phyloP scores from a whole-genome alignment of 345 rosid genomes.

The Boechera retrofracta region DNA sequence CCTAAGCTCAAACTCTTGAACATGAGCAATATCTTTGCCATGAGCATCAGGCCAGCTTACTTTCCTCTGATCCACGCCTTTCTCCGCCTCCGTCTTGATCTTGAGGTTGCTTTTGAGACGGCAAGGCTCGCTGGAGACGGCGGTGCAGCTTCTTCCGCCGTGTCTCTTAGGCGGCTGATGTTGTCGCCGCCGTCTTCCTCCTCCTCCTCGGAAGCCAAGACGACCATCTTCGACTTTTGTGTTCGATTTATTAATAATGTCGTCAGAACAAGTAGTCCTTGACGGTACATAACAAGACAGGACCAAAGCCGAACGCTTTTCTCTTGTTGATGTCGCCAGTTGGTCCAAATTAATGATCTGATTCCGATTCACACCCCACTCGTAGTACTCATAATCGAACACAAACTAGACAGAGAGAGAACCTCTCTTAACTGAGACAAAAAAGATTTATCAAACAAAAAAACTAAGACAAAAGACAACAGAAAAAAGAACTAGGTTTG shows the following conservation, averaged over 20 bases:
- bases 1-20: slow-evolving; percentile 77
- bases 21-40: slow-evolving; percentile 78
- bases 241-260: slow-evolving; percentile 31
- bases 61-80: slow-evolving; percentile 56
- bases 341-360: slow-evolving; percentile 35
- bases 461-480: neutral
- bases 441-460: too few relatives aligned
- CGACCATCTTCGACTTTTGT: slow-evolving; percentile 37
- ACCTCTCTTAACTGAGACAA: neutral
- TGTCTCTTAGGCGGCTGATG: slow-evolving; percentile 31
- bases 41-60: slow-evolving; percentile 84
- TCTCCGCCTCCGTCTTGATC: slow-evolving; percentile 45
- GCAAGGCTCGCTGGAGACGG: slow-evolving; percentile 45
- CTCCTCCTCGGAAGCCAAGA: slow-evolving; percentile 45
- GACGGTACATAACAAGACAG: slow-evolving; percentile 76
- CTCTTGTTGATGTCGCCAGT: slow-evolving; percentile 76
- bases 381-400: neutral
- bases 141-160: slow-evolving; percentile 33
- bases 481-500: neutral
- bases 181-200: slow-evolving; percentile 46
- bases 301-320: slow-evolving; percentile 68
- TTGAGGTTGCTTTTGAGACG: slow-evolving; percentile 68
- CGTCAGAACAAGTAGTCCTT: slow-evolving; percentile 38
- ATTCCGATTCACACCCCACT: neutral
- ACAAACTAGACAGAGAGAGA: slow-evolving; percentile 14